Base-by-base conservation (phyloP, 371 early-diverging fungal genomes). In the Syncephalis fuscata region DNA sequence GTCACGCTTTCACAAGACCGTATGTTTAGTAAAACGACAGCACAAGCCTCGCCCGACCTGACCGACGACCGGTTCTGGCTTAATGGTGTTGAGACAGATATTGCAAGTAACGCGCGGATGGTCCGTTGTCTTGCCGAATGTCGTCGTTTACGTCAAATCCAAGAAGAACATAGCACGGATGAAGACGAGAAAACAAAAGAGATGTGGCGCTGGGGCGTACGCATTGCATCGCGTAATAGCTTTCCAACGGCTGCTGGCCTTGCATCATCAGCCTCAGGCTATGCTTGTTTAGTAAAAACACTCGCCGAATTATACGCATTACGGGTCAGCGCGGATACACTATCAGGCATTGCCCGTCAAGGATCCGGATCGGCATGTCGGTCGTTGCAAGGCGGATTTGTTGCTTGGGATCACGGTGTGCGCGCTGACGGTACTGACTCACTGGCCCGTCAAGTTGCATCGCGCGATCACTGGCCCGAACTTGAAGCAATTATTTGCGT, bases 221-320 rank as follows among this genome's bases (percentile, higher is more conserved):
- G 83, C 55, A 78, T 94, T 38, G 80, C 80, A 57, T 92, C 94
- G 23, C 85, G 78, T 55, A 99, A 98, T 78, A 97, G 92, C 73
- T 98, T 99, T 62, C 98, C 99, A 19, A 95, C 98, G 5, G 97
- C 97, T 27, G 97, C 97, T 7, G 99, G 99, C n/a, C 69, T 99
- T 37, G 99, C 99, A n/a, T 94, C 95, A 39, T 92, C 93, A 16
- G 98, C 99, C 15, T 88, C 92, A 11, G 99, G 99, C 2, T 87
- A 88, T 46, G 93, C 99, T 19, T 90, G 91, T 51, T 70, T 99
- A 38, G 92, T 90, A 37, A 84, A 72, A 50, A 85, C 91, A 0
- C 60, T 98, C 45, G 70, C 88, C 36, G 59, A 80, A 53, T 69
- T 93, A 44, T 89, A 77, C 57, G 70, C 81, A 45, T 66, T 87